Conservation (phyloP, 805 yeast species). For the Sugiyamaella chiloensis region DNA sequence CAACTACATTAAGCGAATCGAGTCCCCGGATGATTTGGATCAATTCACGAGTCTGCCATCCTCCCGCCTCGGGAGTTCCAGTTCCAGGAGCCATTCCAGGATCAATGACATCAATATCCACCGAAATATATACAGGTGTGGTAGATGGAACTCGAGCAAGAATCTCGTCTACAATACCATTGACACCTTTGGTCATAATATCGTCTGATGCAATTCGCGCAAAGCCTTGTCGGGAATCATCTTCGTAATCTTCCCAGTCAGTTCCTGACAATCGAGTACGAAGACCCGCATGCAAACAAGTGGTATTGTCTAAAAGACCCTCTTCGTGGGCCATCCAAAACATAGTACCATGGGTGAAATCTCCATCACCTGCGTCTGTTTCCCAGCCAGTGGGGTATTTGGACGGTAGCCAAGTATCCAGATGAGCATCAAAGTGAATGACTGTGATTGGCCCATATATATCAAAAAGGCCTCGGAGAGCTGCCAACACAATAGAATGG, state of each 20-base stretch:
- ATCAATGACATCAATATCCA: constrained; percentile 73
- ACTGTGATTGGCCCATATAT: constrained; percentile 67
- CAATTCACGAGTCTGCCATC: constrained; percentile 65
- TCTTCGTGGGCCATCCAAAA: constrained; percentile 76
- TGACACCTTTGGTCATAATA: constrained; percentile 61
- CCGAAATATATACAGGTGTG: constrained; percentile 69
- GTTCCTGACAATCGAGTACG: constrained; percentile 68
- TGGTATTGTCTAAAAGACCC: constrained; percentile 52
- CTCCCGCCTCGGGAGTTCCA: constrained; percentile 77
- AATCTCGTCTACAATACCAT: constrained; percentile 55
- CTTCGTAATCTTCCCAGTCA: constrained; percentile 57
- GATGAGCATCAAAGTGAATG: constrained; percentile 81
- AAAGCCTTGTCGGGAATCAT: constrained; percentile 69
- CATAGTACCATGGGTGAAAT: constrained; percentile 82
- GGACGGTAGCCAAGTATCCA: constrained; percentile 81
- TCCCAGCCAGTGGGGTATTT: constrained; percentile 77
- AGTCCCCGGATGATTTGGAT: constrained; percentile 56
- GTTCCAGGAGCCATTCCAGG: constrained; percentile 76
- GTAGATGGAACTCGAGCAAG: constrained; percentile 54
- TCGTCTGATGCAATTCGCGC: constrained; percentile 69
- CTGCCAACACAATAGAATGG: constrained; percentile 73
- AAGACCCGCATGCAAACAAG: constrained; percentile 72
- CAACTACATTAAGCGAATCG: constrained; percentile 59
- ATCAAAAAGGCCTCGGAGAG: constrained; percentile 58
- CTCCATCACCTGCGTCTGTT: constrained; percentile 57